Evolutionary conservation across 352 stramenopile genomes (phyloP).

Genomic region (Pythium myriotylum): DNA sequence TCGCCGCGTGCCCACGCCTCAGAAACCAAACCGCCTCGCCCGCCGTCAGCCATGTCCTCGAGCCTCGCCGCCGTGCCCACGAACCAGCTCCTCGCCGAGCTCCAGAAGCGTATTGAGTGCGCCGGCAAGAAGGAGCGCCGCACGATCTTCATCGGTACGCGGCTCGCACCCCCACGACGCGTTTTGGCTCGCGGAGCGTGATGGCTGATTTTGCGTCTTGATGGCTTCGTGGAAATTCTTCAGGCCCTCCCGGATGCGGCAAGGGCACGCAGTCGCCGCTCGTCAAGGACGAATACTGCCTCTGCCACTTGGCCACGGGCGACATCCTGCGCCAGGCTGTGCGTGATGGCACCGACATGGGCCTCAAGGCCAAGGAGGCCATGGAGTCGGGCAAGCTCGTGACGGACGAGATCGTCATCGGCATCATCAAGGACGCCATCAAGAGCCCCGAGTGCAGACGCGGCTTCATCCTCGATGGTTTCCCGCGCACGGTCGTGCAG

Average conservation of each 20-base stretch:
- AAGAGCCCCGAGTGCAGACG: constrained; percentile 96
- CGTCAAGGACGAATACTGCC: constrained; percentile 98
- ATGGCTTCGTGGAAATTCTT: constrained; percentile 14
- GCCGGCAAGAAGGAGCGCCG: constrained; percentile 92
- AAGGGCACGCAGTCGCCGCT: constrained; percentile 99
- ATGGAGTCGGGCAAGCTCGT: constrained; percentile 97
- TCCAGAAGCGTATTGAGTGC: constrained; percentile 93
- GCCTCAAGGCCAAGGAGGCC: constrained; percentile 96
- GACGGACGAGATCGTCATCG: constrained; percentile 99
- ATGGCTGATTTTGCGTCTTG: constrained; percentile 15
- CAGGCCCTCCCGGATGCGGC: constrained; percentile 93
- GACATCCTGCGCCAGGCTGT: constrained; percentile 99
- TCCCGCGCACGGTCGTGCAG: constrained; percentile 98
- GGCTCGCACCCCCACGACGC: too few species aligned
- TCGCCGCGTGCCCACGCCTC: constrained; percentile 7
- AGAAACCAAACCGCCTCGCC: constrained; percentile 23
- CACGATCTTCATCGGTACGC: constrained; percentile 93
- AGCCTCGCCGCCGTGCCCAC: constrained; percentile 80
- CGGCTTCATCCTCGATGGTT: constrained; percentile 99
- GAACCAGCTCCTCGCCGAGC: constrained; percentile 85
- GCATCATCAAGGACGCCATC: constrained; percentile 99
- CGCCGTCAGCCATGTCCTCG: constrained; percentile 38
- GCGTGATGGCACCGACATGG: constrained; percentile 95
- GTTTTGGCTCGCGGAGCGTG: too few species aligned
- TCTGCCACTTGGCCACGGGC: constrained; percentile 98